Base-by-base conservation (phyloP, 2,329 filamentous ascomycete genomes). In the Alternaria infectoria region DNA sequence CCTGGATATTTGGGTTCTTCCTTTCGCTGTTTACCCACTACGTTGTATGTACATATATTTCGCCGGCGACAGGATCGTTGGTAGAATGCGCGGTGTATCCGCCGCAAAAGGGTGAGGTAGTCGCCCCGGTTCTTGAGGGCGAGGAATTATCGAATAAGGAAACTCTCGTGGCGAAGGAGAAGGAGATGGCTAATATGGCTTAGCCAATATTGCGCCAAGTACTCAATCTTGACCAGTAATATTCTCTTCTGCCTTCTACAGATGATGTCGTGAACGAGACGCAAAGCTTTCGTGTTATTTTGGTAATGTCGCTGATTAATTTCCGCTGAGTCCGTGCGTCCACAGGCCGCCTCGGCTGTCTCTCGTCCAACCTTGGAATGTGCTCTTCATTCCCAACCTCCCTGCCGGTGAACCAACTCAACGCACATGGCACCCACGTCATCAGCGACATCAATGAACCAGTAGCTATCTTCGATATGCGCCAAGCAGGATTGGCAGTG, bases 1-100 rank as follows among this genome's bases (percentile, higher is more conserved):
- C 79, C 3, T 83, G 80, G 78, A 68, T 81, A 10, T 83, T 81
- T 64, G 80, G 81, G 12, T 82, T 82, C 67, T 73, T 68, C 57
- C 64, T 79, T 25, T 75, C 78, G 7, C 60, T 77, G 23, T 57
- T 75, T 28, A 69, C 74, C n/a, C 80, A 82, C 65, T 82, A 81
- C 50, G 57, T 81, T 13, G 77, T 82, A 64, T 80, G 76, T 66
- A 78, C 69, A 4, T 82, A 81, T 49, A 68, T 82, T 51, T 81
- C 79, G n/a, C 73, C 75, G 23, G 69, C 75, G 8, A 76, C 70
- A 15, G 68, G 62, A 19, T 76, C 77, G 6, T 68, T 81, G 44
- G 68, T 81, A 25, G 79, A 79, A 10, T 70, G 72, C 47, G 77
- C 80, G 12, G 79, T 81, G 2, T 79, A 79, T 59, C 80, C 79